These are phyloP conservation scores for Volvariella volvacea DNA, from an alignment of 1,284 basidiomycete genomes.

Conservation along the genomic window DNA sequence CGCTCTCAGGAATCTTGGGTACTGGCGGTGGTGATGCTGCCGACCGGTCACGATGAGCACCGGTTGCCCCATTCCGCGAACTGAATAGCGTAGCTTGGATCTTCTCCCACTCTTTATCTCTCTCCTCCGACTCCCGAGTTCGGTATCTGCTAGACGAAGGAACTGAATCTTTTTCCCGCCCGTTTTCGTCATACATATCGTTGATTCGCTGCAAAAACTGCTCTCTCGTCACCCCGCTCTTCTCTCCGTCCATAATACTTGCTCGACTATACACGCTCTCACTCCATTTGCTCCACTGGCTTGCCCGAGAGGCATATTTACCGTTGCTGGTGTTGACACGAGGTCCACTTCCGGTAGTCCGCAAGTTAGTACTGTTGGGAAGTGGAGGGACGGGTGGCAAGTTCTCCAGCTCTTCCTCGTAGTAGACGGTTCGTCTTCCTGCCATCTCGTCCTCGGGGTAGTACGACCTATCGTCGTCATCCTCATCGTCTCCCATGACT, in stretches of 20 bases:
- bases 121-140: conserved; percentile 1
- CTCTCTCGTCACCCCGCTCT: conserved; percentile 41
- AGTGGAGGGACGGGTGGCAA: neutral
- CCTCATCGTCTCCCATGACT: conserved; percentile 6
- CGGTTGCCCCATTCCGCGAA: conserved; percentile 7
- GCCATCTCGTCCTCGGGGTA: neutral
- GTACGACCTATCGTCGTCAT: conserved; percentile 1
- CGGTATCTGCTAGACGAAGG: too few relatives aligned
- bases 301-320: conserved; percentile 1
- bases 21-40: conserved; percentile 32
- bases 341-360: too few relatives aligned
- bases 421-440: neutral
- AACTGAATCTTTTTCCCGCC: conserved; percentile 16
- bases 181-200: conserved; percentile 39
- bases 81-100: neutral
- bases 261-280: conserved; percentile 41
- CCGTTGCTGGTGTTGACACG: neutral
- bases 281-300: conserved; percentile 28
- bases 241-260: conserved; percentile 48
- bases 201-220: conserved; percentile 45
- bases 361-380: conserved; percentile 3
- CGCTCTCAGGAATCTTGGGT: conserved; percentile 30
- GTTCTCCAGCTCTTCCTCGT: neutral
- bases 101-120: neutral
- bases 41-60: conserved; percentile 12